phyloP scores from a whole-genome alignment of 192 early-diverging fungal genomes.

The Podila minutissima region DNA sequence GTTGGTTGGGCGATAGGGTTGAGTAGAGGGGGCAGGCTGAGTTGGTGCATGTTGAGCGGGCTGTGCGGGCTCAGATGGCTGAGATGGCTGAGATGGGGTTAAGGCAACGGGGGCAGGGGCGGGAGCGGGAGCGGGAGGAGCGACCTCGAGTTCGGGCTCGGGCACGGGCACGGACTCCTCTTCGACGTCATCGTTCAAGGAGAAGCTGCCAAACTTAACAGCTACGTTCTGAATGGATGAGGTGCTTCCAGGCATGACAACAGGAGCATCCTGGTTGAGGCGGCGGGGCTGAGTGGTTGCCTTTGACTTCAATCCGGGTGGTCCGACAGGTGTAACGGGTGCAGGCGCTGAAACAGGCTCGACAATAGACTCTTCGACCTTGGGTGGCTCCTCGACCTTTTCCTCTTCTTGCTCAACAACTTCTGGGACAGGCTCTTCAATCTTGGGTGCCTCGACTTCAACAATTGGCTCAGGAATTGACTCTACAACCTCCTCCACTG shows the following conservation, averaged over 20 bases:
- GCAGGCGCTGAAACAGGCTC: constrained; percentile 20
- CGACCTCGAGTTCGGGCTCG: constrained; percentile 17
- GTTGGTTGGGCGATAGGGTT: constrained; percentile 50
- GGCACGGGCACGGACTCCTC: constrained; percentile 50
- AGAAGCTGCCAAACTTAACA: constrained; percentile 85
- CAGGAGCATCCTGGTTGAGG: constrained; percentile 88
- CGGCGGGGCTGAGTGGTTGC: constrained; percentile 67
- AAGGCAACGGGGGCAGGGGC: constrained; percentile 6
- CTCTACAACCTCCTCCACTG: constrained; percentile 20
- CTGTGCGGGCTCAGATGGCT: constrained; percentile 12
- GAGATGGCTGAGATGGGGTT: constrained; percentile 11
- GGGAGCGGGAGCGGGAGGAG: constrained; percentile 16
- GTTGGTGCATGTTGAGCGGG: constrained; percentile 17
- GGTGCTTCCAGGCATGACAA: constrained; percentile 83
- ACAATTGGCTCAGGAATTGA: constrained; percentile 15
- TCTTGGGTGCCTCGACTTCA: constrained; percentile 14
- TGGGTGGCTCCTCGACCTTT: constrained; percentile 15
- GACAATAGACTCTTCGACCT: constrained; percentile 22
- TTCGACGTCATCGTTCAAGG: constrained; percentile 64
- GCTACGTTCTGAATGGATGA: constrained; percentile 71
- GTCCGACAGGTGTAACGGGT: constrained; percentile 34
- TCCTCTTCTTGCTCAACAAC: constrained; percentile 8
- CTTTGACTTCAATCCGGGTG: constrained; percentile 59
- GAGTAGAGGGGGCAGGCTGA: constrained; percentile 12
- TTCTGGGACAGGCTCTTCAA: constrained; percentile 27